These are phyloP conservation scores for Circinella minor DNA, from an alignment of 371 early-diverging fungal genomes.

Conservation along the genomic window DNA sequence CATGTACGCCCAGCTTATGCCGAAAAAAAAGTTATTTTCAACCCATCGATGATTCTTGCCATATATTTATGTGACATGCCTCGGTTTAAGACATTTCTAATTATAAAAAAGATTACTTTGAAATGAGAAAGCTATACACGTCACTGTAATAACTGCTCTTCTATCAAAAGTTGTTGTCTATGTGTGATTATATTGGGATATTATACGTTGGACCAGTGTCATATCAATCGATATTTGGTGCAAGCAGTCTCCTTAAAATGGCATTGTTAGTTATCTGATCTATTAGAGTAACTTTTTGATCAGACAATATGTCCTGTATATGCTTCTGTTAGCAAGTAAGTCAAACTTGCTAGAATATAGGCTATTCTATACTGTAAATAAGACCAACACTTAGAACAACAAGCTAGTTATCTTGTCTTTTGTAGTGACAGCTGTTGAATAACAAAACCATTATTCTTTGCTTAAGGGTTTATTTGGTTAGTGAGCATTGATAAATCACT, in stretches of 20 bases:
- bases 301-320: background rate
- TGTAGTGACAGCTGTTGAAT: too few relatives aligned
- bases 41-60: slow-evolving; percentile 18
- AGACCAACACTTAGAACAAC: slow-evolving; percentile 39
- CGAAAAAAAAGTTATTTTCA: slow-evolving; percentile 18
- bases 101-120: too few relatives aligned
- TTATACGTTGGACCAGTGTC: slow-evolving; percentile 74
- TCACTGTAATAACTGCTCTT: too few relatives aligned
- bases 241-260: slow-evolving; percentile 45
- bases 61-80: slow-evolving; percentile 46
- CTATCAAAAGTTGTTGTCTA: too few relatives aligned
- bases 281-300: slow-evolving; percentile 34
- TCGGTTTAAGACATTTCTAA: slow-evolving; percentile 68
- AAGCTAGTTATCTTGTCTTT: slow-evolving; percentile 45
- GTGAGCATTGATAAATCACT: too few relatives aligned
- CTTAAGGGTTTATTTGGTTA: too few relatives aligned
- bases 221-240: slow-evolving; percentile 56
- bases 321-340: slow-evolving; percentile 31
- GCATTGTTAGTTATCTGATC: slow-evolving; percentile 41
- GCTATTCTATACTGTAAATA: slow-evolving; percentile 44
- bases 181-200: slow-evolving; percentile 66
- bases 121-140: too few relatives aligned
- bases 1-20: slow-evolving; percentile 27
- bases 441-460: too few relatives aligned
- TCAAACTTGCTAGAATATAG: slow-evolving; percentile 47